Evolutionary conservation across 768 basidiomycete species (phyloP), one percentile per base, ranked within the genome.

Genomic region (Mycena haematopus): DNA sequence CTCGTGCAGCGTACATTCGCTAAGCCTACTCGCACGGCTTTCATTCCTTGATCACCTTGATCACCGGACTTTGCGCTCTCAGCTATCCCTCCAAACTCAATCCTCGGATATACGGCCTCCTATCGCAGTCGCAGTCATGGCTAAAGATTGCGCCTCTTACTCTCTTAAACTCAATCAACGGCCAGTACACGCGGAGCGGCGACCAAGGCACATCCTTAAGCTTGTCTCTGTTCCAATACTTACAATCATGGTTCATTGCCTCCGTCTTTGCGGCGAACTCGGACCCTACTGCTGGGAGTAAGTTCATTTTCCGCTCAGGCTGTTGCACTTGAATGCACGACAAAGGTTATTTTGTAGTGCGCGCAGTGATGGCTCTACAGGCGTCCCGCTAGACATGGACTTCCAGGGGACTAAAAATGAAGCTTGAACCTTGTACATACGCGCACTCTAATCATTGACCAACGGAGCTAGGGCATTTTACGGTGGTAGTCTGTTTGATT

Each of bases 91-190:
- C 33, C 44, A 15, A 17, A 40, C n/a, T 38, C 53, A 29, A 40
- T 52, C 60, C 49, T 62, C 54, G 60, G 60, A 62, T 56, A 29
- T 52, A 17, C 38, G 19, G 38, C 31, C 42, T 36, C 33, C 47
- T 56, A 51, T 45, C n/a, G n/a, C n/a, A n/a, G n/a, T n/a, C n/a
- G n/a, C n/a, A n/a, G n/a, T n/a, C n/a, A 21, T 25, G 49, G 31
- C 36, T 45, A 42, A 56, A 62, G 54, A 29, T 49, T 52, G 29
- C 51, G 62, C 56, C 62, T 53, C 62, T 63, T 63, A 57, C 51
- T 63, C 45, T 53, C 44, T 52, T 56, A 46, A 57, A 57, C 33
- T 27, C 35, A 52, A 63, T 56, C 42, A 52, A 33, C 56, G 22
- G 17, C 49, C 44, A 60, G 46, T 40, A 27, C 54, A 27, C 22